Base-by-base conservation (phyloP, 2,329 filamentous ascomycete species). In the Alternaria gaisen region DNA sequence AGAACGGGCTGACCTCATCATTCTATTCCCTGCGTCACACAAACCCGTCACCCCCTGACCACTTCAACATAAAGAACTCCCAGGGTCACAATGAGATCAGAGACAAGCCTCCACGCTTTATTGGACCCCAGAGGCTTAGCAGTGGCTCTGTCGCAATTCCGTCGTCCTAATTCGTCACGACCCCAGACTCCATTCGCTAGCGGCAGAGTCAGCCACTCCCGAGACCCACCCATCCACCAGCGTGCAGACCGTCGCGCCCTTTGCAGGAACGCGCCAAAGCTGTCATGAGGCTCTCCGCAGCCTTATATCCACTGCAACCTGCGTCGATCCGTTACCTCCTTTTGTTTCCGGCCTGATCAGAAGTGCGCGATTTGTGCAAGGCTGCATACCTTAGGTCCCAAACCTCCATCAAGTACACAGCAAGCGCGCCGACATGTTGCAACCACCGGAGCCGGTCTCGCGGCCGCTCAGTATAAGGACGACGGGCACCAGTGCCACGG, bases 401-500 rank as follows among this genome's bases (percentile, higher is more conserved):
- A 52, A 58, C 56, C 56, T 28, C 52, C 51, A 32, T 16, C 51
- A 64, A 61, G 64, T 60, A 67, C 38, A 63, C 52, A 65, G 58
- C 64, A 60, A 56, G 60, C 60, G 62, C 66, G 57, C 58, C 58
- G 28, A 58, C 60, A 74, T 73, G 68, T 67, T 77, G 26, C 68
- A 70, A 59, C 71, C 67, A 53, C 70, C 74, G 41, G 68, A 72
- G 58, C 66, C 70, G 58, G 70, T 69, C 34, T 68, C 69, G 53
- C 66, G 75, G 58, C 72, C 76, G 56, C 65, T 73, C 46, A 77
- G 74, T 61, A 70, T 79, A 50, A 73, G 71, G 65, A 77, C 75
- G 36, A 76, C 68, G 43, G 74, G 67, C 38, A 78, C 75, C 8
- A 70, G 70, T 59, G 77, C 73, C 43, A 75, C 76, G 4, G 70